Evolutionary conservation across 306 rosid species (phyloP).

Genomic region (Urtica urens): DNA sequence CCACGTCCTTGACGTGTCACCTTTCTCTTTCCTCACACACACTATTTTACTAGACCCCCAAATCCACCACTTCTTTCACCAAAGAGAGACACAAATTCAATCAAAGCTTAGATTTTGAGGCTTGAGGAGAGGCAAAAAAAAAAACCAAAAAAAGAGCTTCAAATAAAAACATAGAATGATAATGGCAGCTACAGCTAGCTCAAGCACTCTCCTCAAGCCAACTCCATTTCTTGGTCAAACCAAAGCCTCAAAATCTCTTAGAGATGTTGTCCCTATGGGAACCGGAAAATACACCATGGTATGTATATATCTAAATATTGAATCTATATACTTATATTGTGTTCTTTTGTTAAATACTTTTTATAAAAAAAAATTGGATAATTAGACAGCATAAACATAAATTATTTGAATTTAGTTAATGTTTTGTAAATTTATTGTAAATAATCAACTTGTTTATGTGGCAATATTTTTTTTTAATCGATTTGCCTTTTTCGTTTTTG

Average conservation of each 20-base stretch:
- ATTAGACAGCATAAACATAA: no score
- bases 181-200: constrained; percentile 69
- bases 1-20: constrained; percentile 10
- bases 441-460: neutral
- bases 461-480: constrained; percentile 4
- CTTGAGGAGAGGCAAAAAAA: constrained; percentile 3
- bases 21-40: neutral
- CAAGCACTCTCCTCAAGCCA: constrained; percentile 55
- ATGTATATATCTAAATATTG: neutral
- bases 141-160: constrained; percentile 3
- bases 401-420: no score
- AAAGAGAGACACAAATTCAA: no score
- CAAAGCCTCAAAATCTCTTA: constrained; percentile 43
- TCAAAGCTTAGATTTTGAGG: constrained; percentile 15
- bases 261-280: constrained; percentile 70
- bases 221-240: constrained; percentile 65
- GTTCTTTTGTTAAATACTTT: no score
- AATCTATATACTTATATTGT: neutral
- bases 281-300: constrained; percentile 75
- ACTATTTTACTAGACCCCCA: constrained; percentile 6
- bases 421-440: neutral
- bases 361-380: no score
- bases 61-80: constrained; percentile 8
- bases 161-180: constrained; percentile 18
- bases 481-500: no score